These are phyloP conservation scores for Xylaria sp. DNA, from an alignment of 2,329 filamentous ascomycete genomes.

Conservation along the genomic window DNA sequence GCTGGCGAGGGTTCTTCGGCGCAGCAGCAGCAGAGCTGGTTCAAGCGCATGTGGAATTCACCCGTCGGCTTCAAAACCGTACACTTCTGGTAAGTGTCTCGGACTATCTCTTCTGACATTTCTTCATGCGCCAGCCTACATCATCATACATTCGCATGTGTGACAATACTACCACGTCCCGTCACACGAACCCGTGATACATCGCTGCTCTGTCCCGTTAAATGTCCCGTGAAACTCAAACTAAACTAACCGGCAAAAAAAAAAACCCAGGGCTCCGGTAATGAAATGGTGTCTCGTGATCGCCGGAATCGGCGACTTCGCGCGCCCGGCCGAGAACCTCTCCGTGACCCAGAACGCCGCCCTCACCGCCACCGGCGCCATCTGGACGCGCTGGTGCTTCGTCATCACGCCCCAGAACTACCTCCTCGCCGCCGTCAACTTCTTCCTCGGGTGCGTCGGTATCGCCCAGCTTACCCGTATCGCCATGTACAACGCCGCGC, in stretches of 20 bases:
- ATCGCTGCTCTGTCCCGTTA: background rate
- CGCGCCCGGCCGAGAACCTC: conserved; percentile 90
- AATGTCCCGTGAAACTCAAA: background rate
- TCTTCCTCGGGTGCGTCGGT: conserved; percentile 93
- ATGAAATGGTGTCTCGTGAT: conserved; percentile 98
- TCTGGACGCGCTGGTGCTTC: conserved; percentile 99
- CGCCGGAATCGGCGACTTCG: conserved; percentile 90
- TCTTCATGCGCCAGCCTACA: background rate
- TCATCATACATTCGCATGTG: background rate
- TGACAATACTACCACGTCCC: background rate
- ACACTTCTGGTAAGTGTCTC: conserved; percentile 86
- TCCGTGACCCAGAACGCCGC: conserved; percentile 93
- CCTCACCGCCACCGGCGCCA: conserved; percentile 88
- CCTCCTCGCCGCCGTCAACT: conserved; percentile 96
- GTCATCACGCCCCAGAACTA: conserved; percentile 95
- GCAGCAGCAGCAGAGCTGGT: conserved; percentile 63
- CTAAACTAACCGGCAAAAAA: conserved; percentile 8
- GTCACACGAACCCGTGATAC: background rate
- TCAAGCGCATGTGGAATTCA: conserved; percentile 86
- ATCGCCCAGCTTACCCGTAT: conserved; percentile 85
- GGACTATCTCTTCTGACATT: background rate
- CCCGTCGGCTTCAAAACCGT: conserved; percentile 90
- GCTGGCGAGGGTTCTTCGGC: conserved; percentile 53
- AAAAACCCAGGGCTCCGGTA: conserved; percentile 78
- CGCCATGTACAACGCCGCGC: conserved; percentile 68